phyloP scores from a whole-genome alignment of 2,329 filamentous ascomycete genomes.

The Ophiostoma himal-ulmi region DNA sequence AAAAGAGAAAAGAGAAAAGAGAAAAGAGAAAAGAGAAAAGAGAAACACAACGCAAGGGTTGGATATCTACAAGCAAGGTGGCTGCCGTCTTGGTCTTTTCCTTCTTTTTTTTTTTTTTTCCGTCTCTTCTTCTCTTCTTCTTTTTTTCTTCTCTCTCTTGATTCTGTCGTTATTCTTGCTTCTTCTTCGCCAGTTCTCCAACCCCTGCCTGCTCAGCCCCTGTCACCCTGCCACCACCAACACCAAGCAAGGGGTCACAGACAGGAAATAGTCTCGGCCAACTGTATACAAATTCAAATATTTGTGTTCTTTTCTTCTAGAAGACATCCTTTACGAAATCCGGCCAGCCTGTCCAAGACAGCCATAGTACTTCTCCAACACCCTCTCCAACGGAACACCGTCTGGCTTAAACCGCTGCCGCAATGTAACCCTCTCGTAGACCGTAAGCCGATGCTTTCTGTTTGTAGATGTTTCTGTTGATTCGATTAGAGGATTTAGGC shows the following conservation, averaged over 20 bases:
- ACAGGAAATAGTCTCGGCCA: neutral
- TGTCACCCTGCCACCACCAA: slow-evolving; percentile 2
- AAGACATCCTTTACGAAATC: neutral
- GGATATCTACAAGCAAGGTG: neutral
- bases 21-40: neutral
- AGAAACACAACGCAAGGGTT: neutral
- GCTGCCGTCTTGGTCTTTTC: neutral
- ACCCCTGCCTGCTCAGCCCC: slow-evolving; percentile 2
- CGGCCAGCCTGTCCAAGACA: neutral
- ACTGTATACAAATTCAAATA: no score
- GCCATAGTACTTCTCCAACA: neutral
- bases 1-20: neutral
- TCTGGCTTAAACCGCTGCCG: neutral
- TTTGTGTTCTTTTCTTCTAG: neutral
- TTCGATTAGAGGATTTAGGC: no score
- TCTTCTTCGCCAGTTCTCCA: neutral
- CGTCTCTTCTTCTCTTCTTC: neutral
- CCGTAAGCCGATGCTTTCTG: neutral
- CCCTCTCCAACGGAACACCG: neutral
- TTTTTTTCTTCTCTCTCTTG: neutral
- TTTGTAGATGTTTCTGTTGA: slow-evolving; percentile 1
- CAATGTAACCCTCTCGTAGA: slow-evolving; percentile 5
- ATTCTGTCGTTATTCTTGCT: neutral
- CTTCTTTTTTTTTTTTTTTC: neutral
- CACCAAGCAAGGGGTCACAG: slow-evolving; percentile 6